These are phyloP conservation scores for Balansia obtecta DNA, from an alignment of 2,329 filamentous ascomycete species.

Conservation along the genomic window DNA sequence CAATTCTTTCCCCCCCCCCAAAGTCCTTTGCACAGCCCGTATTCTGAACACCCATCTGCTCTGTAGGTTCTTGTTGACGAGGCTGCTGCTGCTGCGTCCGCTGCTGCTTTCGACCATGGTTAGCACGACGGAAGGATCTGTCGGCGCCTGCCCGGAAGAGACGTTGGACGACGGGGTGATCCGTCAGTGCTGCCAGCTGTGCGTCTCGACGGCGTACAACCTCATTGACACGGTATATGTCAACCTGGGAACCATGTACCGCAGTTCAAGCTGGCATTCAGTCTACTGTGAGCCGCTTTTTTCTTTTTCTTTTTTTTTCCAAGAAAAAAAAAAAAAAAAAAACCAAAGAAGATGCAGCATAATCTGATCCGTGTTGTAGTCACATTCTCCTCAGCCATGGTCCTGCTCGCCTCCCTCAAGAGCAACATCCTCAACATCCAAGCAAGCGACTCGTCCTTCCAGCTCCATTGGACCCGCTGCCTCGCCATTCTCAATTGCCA, in stretches of 20 bases:
- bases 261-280: constrained; percentile 4
- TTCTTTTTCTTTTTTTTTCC: too few relatives aligned
- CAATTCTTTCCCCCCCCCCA: too few relatives aligned
- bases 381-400: constrained; percentile 1
- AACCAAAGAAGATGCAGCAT: too few relatives aligned
- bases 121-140: not conserved
- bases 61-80: constrained; percentile 1
- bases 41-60: not conserved
- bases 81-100: constrained; percentile 1
- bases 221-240: constrained; percentile 1
- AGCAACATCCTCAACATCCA: not conserved
- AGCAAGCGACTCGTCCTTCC: not conserved
- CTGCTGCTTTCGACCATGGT: not conserved
- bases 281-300: constrained; percentile 4
- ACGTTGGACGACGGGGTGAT: constrained; percentile 1
- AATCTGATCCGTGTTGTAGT: not conserved
- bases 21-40: too few relatives aligned
- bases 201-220: constrained; percentile 1
- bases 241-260: not conserved
- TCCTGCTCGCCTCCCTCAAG: constrained; percentile 1
- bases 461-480: constrained; percentile 1
- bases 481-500: not conserved
- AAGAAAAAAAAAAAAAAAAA: too few relatives aligned
- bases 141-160: not conserved
- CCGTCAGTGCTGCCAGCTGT: constrained; percentile 2